These are phyloP conservation scores for Candida cerambycidarum DNA, from an alignment of 805 yeast species.

Conservation along the genomic window DNA sequence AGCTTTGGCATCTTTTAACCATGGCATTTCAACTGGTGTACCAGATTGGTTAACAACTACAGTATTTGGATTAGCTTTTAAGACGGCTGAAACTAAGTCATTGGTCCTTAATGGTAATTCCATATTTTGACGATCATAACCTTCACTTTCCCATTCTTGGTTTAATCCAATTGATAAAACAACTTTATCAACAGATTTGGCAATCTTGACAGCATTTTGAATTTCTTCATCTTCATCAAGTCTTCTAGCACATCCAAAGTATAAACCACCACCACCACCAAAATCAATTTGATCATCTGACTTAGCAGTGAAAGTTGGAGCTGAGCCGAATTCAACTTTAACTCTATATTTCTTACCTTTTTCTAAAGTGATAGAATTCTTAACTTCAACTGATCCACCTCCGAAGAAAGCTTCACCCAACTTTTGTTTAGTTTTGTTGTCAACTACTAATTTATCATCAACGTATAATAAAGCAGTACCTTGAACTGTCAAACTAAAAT, in stretches of 20 bases:
- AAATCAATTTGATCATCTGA: conserved; percentile 13
- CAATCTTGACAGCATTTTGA: conserved; percentile 23
- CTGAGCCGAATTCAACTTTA: conserved; percentile 48
- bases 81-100: conserved; percentile 24
- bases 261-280: conserved; percentile 27
- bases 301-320: conserved; percentile 16
- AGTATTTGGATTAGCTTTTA: conserved; percentile 29
- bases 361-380: conserved; percentile 34
- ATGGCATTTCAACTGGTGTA: conserved; percentile 34
- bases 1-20: conserved; percentile 24
- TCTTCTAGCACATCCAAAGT: conserved; percentile 24
- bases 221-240: conserved; percentile 28
- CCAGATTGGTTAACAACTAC: conserved; percentile 36
- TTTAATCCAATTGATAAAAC: conserved; percentile 30
- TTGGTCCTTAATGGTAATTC: conserved; percentile 24
- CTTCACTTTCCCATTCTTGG: conserved; percentile 35
- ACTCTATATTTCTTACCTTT: conserved; percentile 46
- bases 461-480: conserved; percentile 59
- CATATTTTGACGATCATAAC: conserved; percentile 31
- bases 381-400: conserved; percentile 51
- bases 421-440: conserved; percentile 53
- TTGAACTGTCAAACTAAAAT: conserved; percentile 49
- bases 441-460: conserved; percentile 52
- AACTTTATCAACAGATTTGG: conserved; percentile 31
- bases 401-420: conserved; percentile 50